Conservation (phyloP, 768 basidiomycete genomes). For the Suillus occidentalis region DNA sequence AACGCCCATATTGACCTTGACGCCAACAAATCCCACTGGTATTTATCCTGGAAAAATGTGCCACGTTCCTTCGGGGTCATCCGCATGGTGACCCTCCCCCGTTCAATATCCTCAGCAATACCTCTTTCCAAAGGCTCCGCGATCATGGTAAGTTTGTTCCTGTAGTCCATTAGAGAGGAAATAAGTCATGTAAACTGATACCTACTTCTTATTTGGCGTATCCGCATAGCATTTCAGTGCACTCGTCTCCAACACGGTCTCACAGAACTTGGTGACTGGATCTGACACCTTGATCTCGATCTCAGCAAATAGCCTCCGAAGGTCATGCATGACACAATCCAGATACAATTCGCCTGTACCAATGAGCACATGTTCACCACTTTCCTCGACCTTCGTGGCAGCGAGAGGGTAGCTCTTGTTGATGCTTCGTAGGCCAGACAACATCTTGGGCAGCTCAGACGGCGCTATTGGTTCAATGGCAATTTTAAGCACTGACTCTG, state of each 20-base stretch:
- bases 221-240: slow-evolving; percentile 99
- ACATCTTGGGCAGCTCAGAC: slow-evolving; percentile 98
- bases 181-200: slow-evolving; percentile 9
- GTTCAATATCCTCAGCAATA: slow-evolving; percentile 94
- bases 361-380: slow-evolving; percentile 94
- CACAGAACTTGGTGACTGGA: slow-evolving; percentile 97
- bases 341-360: slow-evolving; percentile 97
- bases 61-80: slow-evolving; percentile 96
- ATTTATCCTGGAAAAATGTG: slow-evolving; percentile 94
- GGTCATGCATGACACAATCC: slow-evolving; percentile 96
- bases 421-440: slow-evolving; percentile 92
- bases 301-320: slow-evolving; percentile 89
- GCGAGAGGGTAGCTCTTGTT: slow-evolving; percentile 97
- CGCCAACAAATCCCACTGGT: slow-evolving; percentile 97
- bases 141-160: slow-evolving; percentile 99
- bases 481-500: slow-evolving; percentile 94
- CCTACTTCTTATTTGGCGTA: slow-evolving; percentile 97
- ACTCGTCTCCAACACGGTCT: slow-evolving; percentile 97
- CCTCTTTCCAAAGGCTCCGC: slow-evolving; percentile 96
- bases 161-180: slow-evolving; percentile 32
- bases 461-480: slow-evolving; percentile 98
- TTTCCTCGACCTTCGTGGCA: slow-evolving; percentile 96
- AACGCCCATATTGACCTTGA: slow-evolving; percentile 99
- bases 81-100: slow-evolving; percentile 88
- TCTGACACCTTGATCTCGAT: slow-evolving; percentile 99